Evolutionary conservation across 768 basidiomycete species (phyloP), one percentile per base, ranked within the genome.

Genomic region (Mycena polygramma): DNA sequence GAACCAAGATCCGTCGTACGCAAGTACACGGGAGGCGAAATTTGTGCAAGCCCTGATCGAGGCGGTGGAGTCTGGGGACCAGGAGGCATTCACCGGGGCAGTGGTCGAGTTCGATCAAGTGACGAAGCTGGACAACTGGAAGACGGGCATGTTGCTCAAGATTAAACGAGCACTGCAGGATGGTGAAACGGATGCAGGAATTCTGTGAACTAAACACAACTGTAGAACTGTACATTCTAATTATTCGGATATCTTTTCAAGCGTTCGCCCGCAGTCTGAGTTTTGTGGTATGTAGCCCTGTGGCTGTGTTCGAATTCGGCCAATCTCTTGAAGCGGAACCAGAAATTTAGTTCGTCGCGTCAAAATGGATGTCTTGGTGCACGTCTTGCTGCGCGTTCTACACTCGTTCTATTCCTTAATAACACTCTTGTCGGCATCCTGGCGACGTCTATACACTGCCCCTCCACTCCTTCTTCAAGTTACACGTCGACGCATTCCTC

Each of bases 61-160:
- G n/a, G 90, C 95, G 6, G 88, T 83, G 75, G 89, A 80, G 51
- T 79, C 75, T 35, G 85, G 83, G 24, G 86, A 86, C 57, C 39
- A 52, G 37, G 74, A 94, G 74, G 81, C 84, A 30, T 97, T 93
- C 79, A 95, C 94, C 7, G 91, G 83, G 20, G 91, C 91, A n/a
- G 91, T 97, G n/a, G 90, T 89, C 51, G 95, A 97, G 78, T 99
- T 89, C 78, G 96, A 99, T 79, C 92, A 96, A 77, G 89, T 98
- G 70, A 93, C 90, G 46, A 96, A 94, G 82, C 82, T 99, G 77
- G 97, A 99, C 79, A 93, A 93, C 80, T 98, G 96, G 96, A 99
- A 98, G 88, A 99, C 97, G 54, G 85, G 80, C 36, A 92, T 99
- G 59, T 80, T 99, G 77, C 83, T 99, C 76, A 94, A 92, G 83